Percentiles rank a stretch among this genome's conserved stretches.
phyloP scores from a whole-genome alignment of 2,329 filamentous ascomycete species.

The Penicillium brasilianum region DNA sequence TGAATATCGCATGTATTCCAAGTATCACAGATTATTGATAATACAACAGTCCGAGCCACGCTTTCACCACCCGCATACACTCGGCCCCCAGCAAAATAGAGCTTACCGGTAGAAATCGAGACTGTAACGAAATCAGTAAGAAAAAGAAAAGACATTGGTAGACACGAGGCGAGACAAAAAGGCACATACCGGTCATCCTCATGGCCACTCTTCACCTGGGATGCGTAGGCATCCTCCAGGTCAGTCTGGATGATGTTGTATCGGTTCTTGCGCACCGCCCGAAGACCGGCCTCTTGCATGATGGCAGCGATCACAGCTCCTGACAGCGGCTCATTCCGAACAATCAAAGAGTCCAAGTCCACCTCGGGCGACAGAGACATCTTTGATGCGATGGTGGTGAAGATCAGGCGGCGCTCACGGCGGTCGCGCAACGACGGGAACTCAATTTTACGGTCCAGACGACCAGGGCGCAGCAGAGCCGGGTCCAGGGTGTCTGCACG shows the following conservation, averaged over 20 bases:
- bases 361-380: constrained; percentile 98
- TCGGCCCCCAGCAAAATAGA: neutral
- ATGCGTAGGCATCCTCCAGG: constrained; percentile 94
- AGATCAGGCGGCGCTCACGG: constrained; percentile 93
- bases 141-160: constrained; percentile 26
- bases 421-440: constrained; percentile 95
- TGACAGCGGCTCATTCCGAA: constrained; percentile 92
- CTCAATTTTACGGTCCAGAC: constrained; percentile 97
- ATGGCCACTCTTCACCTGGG: constrained; percentile 85
- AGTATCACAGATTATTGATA: constrained; percentile 33
- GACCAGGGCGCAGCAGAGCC: constrained; percentile 88
- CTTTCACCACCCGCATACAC: constrained; percentile 29
- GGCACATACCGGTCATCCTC: constrained; percentile 65
- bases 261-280: constrained; percentile 93
- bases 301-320: constrained; percentile 97
- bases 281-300: constrained; percentile 97
- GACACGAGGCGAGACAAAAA: neutral
- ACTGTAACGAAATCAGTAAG: constrained; percentile 63
- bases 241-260: constrained; percentile 99
- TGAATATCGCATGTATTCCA: constrained; percentile 20
- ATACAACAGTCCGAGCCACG: constrained; percentile 36
- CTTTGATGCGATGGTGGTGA: constrained; percentile 93
- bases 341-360: constrained; percentile 93
- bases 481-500: constrained; percentile 96
- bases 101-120: constrained; percentile 85